Percentiles rank a stretch among this genome's conserved stretches.
Evolutionary conservation across 257 asterid genomes (phyloP).

Genomic region (Coffea canephora): DNA sequence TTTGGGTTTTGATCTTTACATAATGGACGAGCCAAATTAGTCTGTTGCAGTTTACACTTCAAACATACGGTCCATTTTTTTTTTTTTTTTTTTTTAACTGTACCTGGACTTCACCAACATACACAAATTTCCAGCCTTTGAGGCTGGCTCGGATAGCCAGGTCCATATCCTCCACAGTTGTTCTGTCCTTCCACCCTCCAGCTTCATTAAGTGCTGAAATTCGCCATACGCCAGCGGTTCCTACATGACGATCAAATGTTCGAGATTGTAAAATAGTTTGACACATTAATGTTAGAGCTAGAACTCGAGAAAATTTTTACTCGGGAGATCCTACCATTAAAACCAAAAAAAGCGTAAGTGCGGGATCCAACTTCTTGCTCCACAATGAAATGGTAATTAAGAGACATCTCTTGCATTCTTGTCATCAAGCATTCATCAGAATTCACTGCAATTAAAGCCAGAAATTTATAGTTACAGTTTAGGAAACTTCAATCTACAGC

Average conservation of each 20-base stretch:
- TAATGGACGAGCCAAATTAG: neutral
- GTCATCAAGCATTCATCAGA: constrained; percentile 75
- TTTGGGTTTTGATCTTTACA: neutral
- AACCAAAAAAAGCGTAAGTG: constrained; percentile 57
- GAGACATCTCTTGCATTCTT: constrained; percentile 67
- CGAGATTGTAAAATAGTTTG: neutral
- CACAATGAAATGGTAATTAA: constrained; percentile 63
- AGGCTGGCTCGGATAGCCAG: constrained; percentile 65
- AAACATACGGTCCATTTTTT: no score
- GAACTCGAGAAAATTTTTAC: neutral
- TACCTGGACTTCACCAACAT: constrained; percentile 42
- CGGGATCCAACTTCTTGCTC: constrained; percentile 77
- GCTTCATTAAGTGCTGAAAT: constrained; percentile 54
- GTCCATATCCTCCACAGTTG: constrained; percentile 72
- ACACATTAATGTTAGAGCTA: neutral
- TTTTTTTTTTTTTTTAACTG: neutral
- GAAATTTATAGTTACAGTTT: neutral
- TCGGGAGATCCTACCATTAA: constrained; percentile 41
- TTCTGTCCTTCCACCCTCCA: constrained; percentile 69
- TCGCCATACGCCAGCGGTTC: constrained; percentile 72
- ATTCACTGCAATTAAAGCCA: constrained; percentile 38
- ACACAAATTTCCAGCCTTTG: constrained; percentile 63
- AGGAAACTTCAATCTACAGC: neutral
- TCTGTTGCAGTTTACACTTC: no score
- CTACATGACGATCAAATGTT: constrained; percentile 28